Evolutionary conservation across 768 basidiomycete genomes (phyloP), one percentile per base, ranked within the genome.

Genomic region (Mycena rebaudengoi): DNA sequence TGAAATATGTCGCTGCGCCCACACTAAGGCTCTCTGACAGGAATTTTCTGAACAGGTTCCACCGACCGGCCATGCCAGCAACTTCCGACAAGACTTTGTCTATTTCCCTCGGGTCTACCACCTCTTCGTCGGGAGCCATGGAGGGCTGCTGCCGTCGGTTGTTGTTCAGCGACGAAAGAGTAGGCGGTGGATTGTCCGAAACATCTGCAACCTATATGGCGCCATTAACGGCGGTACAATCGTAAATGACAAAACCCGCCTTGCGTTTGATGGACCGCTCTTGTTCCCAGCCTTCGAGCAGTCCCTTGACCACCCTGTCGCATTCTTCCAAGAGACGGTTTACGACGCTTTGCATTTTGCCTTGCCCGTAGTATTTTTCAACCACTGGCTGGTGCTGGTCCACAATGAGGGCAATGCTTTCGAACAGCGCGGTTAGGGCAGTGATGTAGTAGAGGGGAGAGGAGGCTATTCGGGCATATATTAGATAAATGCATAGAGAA

Each of bases 301-400:
- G 80, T 25, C 83, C 83, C 68, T 87, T 85, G 0, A 94, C 89
- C 18, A 97, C 91, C 30, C 89, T 83, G 75, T 98, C 97, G 55
- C 92, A 93, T 73, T 99, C 96, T 59, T 89, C 86, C 48, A 98
- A 76, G 8, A 99, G 80, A 41, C 89, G 84, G 23, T 83, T 79
- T 2, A 96, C 86, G 13, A 97, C 95, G 33, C 78, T 85, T 40
- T 83, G 79, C 97, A 99, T 99, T 74, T 91, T 91, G 1, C 95
- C 92, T 10, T 75, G 69, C 0, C 98, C 98, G 70, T 99, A 99
- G 77, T 99, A 99, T 78, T 98, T 99, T 73, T 98, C 97, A 1
- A 99, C 96, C 5, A 99, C 88, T 2, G 95, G 94, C 68, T 98
- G 97, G 73, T 99, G 98, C 71, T 99, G 98, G 70, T 97, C 95